Base-by-base conservation (phyloP, 2,329 filamentous ascomycete species). In the Myriangium duriaei region DNA sequence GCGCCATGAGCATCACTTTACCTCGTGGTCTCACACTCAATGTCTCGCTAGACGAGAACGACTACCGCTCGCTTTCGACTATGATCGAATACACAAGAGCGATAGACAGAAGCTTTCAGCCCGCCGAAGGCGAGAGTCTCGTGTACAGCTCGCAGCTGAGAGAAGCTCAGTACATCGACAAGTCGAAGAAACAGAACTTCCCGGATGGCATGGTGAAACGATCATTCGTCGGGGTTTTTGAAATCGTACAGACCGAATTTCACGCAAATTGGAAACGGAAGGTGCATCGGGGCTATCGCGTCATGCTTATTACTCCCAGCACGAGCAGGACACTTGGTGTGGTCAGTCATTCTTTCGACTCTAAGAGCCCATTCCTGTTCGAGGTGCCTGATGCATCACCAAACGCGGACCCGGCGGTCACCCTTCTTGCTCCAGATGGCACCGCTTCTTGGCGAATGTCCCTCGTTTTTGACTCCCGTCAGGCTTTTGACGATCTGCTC, bases 61-160 rank as follows among this genome's bases (percentile, higher is more conserved):
- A 93, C 52, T 93, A 81, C 61, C 74, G 78, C 44, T 76, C 73
- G 45, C 60, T 93, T 9, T 87, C 79, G 74, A 81, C 76, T 49
- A 84, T 92, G 58, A 84, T 86, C 47, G 84, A 93, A 42, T 88
- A 92, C 54, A 83, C 81, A 16, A 72, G 71, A 46, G 84, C 81
- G 50, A 74, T 88, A 2, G 79, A 86, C 51, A 68, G 70, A 16
- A 81, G 75, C 36, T 65, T 93, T 30, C 74, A 75, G 24, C 74
- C 77, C 5, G 71, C 75, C 29, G 66, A 68, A 18, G 80, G 83
- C 37, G 87, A 95, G 59, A 66, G 65, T 2, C 59, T 80, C 40
- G 67, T 81, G 2, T 85, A 83, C 53, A 74, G 79, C 49, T 70
- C 74, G 5, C 76, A 72, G 1, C 62, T 94, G 6, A 74, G 74